Evolutionary conservation across 31 red algal species (phyloP).

Genomic region (Endocladia muricata): DNA sequence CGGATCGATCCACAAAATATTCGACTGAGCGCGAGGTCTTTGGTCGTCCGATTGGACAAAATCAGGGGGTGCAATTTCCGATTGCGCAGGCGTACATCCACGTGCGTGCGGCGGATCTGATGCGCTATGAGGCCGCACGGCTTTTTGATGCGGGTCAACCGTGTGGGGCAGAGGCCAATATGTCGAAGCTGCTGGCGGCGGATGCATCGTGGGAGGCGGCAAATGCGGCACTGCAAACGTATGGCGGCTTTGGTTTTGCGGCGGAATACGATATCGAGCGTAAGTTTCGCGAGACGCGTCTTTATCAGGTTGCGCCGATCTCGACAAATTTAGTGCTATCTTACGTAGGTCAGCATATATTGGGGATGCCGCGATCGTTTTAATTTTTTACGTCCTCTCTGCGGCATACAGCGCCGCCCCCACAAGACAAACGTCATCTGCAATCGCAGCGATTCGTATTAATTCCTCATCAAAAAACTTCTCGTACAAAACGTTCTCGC

Average conservation of each 20-base stretch:
- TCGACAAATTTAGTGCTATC: not conserved
- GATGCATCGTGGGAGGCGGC: slow-evolving; percentile 5
- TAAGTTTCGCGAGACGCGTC: slow-evolving; percentile 3
- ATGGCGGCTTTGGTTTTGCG: slow-evolving; percentile 24
- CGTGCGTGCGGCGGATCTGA: slow-evolving; percentile 1
- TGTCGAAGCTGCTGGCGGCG: not conserved
- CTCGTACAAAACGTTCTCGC: too few species aligned
- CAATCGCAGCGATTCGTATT: too few species aligned
- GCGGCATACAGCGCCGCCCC: too few species aligned
- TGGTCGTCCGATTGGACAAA: slow-evolving; percentile 13
- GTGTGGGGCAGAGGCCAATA: not conserved
- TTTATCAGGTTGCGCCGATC: slow-evolving; percentile 15
- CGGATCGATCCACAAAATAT: not conserved
- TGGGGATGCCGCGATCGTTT: not conserved
- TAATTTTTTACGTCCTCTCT: too few species aligned
- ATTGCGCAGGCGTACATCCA: not conserved
- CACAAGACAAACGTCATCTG: too few species aligned
- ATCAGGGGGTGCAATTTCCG: slow-evolving; percentile 13
- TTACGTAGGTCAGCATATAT: not conserved
- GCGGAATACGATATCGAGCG: slow-evolving; percentile 22
- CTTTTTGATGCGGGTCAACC: not conserved
- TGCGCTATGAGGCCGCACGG: not conserved
- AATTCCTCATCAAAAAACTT: too few species aligned
- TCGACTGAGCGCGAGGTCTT: slow-evolving; percentile 6
- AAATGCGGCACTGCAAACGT: not conserved